Percentiles rank a stretch among this genome's conserved stretches.
Conservation (phyloP, 257 asterid species). For the Lantana camara region DNA sequence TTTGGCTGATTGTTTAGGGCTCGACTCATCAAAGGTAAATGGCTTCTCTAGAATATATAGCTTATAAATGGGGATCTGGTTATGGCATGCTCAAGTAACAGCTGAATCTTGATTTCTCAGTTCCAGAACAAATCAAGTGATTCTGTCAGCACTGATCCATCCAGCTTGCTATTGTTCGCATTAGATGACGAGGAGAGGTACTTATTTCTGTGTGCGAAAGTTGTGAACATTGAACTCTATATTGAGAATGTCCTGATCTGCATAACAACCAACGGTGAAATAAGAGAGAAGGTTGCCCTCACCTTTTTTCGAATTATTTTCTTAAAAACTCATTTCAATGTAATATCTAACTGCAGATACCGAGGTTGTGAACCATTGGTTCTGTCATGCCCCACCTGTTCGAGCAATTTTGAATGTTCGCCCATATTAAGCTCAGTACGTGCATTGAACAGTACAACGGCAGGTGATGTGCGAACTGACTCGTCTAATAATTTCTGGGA, state of each 20-base stretch:
- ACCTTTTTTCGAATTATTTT: too few relatives aligned
- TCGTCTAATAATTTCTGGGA: constrained; percentile 63
- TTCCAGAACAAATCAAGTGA: constrained; percentile 81
- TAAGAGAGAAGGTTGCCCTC: too few relatives aligned
- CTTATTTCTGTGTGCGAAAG: constrained; percentile 19
- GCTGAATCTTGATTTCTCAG: constrained; percentile 43
- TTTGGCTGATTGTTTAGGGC: constrained; percentile 98
- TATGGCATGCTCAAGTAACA: constrained; percentile 29
- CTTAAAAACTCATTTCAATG: background rate
- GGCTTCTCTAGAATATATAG: too few relatives aligned
- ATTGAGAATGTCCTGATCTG: background rate
- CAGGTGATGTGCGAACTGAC: constrained; percentile 45
- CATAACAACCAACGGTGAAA: too few relatives aligned
- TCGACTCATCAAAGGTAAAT: constrained; percentile 88
- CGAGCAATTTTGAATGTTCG: constrained; percentile 60
- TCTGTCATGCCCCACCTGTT: constrained; percentile 90
- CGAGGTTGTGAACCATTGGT: constrained; percentile 80
- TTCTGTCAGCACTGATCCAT: constrained; percentile 58
- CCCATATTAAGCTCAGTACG: constrained; percentile 67
- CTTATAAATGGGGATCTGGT: background rate
- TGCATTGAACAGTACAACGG: constrained; percentile 50
- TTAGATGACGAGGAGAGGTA: constrained; percentile 89
- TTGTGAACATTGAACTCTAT: background rate
- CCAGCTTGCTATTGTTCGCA: constrained; percentile 57
- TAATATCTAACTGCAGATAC: constrained; percentile 63